Conservation (phyloP, 257 asterid species). For the Coffea eugenioides region DNA sequence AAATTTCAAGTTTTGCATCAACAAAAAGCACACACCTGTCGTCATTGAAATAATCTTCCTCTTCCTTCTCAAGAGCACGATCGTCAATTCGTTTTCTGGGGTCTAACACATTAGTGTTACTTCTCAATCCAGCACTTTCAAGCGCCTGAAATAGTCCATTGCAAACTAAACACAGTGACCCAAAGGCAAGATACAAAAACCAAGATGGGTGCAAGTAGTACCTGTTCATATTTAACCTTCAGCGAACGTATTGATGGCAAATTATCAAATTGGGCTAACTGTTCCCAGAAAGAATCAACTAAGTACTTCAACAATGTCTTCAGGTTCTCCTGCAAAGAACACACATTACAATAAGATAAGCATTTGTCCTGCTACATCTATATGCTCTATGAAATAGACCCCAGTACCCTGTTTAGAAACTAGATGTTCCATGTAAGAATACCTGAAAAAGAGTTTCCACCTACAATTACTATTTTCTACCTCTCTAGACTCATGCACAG, state of each 20-base stretch:
- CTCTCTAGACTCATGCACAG: neutral
- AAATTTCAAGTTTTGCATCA: neutral
- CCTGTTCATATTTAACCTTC: conserved; percentile 96
- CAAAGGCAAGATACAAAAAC: conserved; percentile 4
- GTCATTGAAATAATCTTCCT: conserved; percentile 92
- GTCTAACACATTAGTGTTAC: conserved; percentile 46
- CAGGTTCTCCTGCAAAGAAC: conserved; percentile 74
- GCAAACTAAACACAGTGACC: conserved; percentile 19
- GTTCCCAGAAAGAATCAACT: conserved; percentile 87
- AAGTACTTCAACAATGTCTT: conserved; percentile 70
- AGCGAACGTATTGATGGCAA: conserved; percentile 64
- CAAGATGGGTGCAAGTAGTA: conserved; percentile 20
- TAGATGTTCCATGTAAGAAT: neutral
- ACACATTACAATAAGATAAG: conserved; percentile 16
- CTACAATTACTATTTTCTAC: neutral
- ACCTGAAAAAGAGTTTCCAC: neutral
- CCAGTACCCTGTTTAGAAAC: neutral
- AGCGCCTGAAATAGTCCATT: conserved; percentile 46
- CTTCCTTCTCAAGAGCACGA: conserved; percentile 94
- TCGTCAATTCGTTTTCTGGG: conserved; percentile 82
- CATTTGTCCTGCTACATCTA: neutral
- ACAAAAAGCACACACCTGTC: conserved; percentile 62
- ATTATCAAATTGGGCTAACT: conserved; percentile 64
- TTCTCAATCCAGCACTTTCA: conserved; percentile 57
- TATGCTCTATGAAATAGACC: neutral